Conservation (phyloP, 768 basidiomycete genomes). For the Leccinum boreale region DNA sequence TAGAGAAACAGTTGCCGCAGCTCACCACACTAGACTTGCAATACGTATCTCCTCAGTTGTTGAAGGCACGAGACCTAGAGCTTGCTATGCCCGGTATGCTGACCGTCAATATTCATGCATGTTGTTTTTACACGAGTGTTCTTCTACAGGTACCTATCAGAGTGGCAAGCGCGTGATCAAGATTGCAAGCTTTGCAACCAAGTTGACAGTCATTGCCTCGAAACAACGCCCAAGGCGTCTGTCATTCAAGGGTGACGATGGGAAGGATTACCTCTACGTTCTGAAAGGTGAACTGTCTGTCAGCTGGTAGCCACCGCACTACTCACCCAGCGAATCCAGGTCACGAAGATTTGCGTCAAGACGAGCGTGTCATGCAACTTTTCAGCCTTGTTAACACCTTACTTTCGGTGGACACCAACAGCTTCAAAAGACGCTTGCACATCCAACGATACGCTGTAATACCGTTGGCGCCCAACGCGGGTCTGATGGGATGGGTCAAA, state of each 20-base stretch:
- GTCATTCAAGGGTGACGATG: slow-evolving; percentile 85
- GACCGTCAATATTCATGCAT: neutral
- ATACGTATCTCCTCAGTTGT: slow-evolving; percentile 91
- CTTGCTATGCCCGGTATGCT: slow-evolving; percentile 88
- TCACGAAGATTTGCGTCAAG: slow-evolving; percentile 98
- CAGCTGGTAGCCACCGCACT: neutral
- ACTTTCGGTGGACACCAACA: slow-evolving; percentile 87
- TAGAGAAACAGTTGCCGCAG: slow-evolving; percentile 90
- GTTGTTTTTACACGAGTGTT: neutral
- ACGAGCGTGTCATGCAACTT: slow-evolving; percentile 98
- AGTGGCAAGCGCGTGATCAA: slow-evolving; percentile 79
- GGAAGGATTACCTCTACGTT: slow-evolving; percentile 85
- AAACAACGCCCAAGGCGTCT: slow-evolving; percentile 94
- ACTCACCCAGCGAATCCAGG: slow-evolving; percentile 43
- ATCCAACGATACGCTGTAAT: slow-evolving; percentile 93
- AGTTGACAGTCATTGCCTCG: slow-evolving; percentile 90
- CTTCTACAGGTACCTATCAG: slow-evolving; percentile 77
- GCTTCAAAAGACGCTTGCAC: slow-evolving; percentile 93
- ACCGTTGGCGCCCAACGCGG: slow-evolving; percentile 93
- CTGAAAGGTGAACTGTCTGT: slow-evolving; percentile 66
- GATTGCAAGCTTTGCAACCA: slow-evolving; percentile 83
- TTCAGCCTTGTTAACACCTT: slow-evolving; percentile 96
- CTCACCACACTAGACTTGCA: slow-evolving; percentile 90
- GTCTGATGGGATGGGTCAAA: slow-evolving; percentile 92
- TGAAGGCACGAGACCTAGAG: slow-evolving; percentile 86